Evolutionary conservation across 805 yeast species (phyloP).

Genomic region (Metschnikowia corniflorae): DNA sequence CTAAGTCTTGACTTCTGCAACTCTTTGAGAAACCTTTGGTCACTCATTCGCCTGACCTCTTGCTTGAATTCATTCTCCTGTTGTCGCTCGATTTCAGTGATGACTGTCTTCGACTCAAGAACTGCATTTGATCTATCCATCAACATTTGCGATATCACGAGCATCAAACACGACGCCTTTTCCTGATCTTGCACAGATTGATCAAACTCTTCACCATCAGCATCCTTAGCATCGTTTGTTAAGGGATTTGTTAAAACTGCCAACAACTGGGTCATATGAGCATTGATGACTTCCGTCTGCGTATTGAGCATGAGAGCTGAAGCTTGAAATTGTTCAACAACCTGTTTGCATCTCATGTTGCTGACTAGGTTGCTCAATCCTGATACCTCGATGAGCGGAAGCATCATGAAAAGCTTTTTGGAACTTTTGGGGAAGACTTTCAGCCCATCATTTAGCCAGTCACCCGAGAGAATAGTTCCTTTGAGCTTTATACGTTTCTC

Average conservation of each 20-base stretch:
- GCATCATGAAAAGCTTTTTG: conserved; percentile 26
- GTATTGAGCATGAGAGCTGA: conserved; percentile 39
- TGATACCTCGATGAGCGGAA: conserved; percentile 27
- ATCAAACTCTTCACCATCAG: conserved; percentile 76
- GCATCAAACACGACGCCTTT: conserved; percentile 55
- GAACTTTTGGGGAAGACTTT: conserved; percentile 31
- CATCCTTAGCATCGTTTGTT: conserved; percentile 38
- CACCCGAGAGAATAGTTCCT: conserved; percentile 9
- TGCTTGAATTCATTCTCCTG: conserved; percentile 16
- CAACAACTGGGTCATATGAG: conserved; percentile 46
- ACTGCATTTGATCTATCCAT: conserved; percentile 30
- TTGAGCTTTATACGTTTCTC: conserved; percentile 23
- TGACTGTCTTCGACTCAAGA: conserved; percentile 5
- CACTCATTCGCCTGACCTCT: conserved; percentile 26
- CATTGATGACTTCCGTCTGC: conserved; percentile 51
- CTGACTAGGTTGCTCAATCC: conserved; percentile 17
- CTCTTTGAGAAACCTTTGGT: conserved; percentile 23
- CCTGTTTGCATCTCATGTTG: conserved; percentile 20
- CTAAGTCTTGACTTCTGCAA: conserved; percentile 19
- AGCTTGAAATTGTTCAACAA: conserved; percentile 20
- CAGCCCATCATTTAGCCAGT: conserved; percentile 29
- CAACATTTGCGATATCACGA: conserved; percentile 47
- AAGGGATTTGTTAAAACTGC: conserved; percentile 48
- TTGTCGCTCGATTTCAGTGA: conserved; percentile 12
- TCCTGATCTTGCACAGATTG: conserved; percentile 75